Evolutionary conservation across 768 basidiomycete genomes (phyloP).

Genomic region (Melanogaster broomeanus): DNA sequence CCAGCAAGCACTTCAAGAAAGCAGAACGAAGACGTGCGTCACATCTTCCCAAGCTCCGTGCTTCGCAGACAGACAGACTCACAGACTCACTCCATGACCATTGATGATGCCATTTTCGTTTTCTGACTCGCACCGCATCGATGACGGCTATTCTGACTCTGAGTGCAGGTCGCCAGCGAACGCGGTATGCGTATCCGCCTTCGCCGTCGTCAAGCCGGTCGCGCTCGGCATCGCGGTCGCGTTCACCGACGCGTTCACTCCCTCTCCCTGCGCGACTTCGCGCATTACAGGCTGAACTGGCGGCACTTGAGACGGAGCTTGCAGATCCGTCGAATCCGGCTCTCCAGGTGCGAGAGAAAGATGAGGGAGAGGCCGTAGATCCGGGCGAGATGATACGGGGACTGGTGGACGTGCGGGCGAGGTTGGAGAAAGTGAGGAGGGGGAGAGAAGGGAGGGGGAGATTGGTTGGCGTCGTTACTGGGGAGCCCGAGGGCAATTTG

Average conservation of each 20-base stretch:
- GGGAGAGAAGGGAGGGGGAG: conserved; percentile 65
- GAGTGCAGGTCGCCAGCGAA: conserved; percentile 48
- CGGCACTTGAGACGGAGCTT: conserved; percentile 80
- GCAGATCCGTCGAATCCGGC: conserved; percentile 77
- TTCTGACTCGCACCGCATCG: background rate
- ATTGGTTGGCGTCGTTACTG: conserved; percentile 60
- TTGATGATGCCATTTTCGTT: background rate
- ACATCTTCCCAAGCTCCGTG: background rate
- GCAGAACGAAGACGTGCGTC: conserved; percentile 64
- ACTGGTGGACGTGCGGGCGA: conserved; percentile 69
- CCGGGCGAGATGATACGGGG: conserved; percentile 77
- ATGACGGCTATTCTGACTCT: background rate
- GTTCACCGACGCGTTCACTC: conserved; percentile 32
- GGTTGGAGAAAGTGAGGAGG: conserved; percentile 67
- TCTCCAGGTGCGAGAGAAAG: conserved; percentile 55
- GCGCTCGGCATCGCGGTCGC: conserved; percentile 31
- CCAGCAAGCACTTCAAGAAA: conserved; percentile 67
- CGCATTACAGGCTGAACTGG: conserved; percentile 73
- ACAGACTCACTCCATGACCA: background rate
- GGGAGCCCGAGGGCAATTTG: conserved; percentile 14
- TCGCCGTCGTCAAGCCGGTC: conserved; percentile 57
- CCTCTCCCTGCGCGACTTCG: conserved; percentile 63
- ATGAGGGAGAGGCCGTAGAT: conserved; percentile 51
- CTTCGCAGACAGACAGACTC: no score
- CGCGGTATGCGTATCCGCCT: conserved; percentile 69